Conservation (phyloP, 495 filamentous ascomycete species). For the Evernia prunastri region DNA sequence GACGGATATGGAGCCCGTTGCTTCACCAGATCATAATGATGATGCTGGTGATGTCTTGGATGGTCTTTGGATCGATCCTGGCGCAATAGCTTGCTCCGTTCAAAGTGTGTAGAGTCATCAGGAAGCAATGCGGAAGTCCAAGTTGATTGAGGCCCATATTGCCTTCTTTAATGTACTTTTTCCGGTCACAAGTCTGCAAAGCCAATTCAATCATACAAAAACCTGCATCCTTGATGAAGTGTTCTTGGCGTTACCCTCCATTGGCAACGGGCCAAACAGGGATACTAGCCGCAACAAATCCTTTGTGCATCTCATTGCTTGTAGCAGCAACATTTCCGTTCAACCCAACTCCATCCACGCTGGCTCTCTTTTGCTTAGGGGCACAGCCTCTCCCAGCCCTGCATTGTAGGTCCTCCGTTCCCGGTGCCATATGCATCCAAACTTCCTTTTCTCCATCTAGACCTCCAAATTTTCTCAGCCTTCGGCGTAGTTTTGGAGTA, state of each 20-base stretch:
- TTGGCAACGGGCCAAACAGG: conserved; percentile 7
- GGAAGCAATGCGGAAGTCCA: neutral
- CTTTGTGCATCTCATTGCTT: neutral
- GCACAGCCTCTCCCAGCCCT: neutral
- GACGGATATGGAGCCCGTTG: neutral
- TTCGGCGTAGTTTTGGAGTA: conserved; percentile 29
- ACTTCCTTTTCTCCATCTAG: conserved; percentile 39
- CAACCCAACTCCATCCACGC: neutral
- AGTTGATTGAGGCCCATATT: neutral
- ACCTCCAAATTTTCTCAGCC: conserved; percentile 30
- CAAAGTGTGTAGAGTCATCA: neutral
- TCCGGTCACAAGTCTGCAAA: neutral
- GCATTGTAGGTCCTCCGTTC: conserved; percentile 25
- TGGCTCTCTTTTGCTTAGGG: neutral
- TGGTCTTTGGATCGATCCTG: too few species aligned
- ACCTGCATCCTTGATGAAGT: neutral
- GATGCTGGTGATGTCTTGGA: neutral
- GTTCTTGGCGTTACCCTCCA: neutral
- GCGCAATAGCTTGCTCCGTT: too few species aligned
- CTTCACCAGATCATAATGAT: neutral
- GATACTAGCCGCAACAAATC: conserved; percentile 9
- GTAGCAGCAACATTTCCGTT: neutral
- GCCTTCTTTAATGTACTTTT: neutral
- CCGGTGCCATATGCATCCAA: conserved; percentile 44
- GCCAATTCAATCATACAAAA: neutral